A percentile compares a stretch with the other conserved stretches of the same genome.
Evolutionary conservation across 129 eudicot species (phyloP).

Genomic region (Lactuca saligna): DNA sequence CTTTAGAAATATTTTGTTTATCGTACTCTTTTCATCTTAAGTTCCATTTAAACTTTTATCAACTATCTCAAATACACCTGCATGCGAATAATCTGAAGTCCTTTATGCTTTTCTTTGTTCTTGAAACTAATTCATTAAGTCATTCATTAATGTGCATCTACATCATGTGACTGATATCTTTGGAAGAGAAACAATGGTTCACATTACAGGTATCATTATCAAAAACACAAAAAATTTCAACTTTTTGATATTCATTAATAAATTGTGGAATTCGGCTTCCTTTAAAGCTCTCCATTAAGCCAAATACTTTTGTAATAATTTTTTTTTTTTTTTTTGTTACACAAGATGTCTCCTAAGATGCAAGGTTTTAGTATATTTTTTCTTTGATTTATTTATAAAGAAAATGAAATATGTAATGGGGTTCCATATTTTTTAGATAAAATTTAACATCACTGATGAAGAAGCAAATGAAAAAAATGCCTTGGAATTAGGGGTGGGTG

Average conservation of each 20-base stretch:
- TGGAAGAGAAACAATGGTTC: background rate
- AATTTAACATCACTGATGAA: slow-evolving; percentile 65
- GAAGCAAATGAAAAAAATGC: slow-evolving; percentile 82
- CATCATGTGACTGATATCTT: slow-evolving; percentile 14
- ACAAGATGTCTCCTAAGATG: slow-evolving; percentile 44
- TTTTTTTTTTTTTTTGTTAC: slow-evolving; percentile 23
- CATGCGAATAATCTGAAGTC: too few relatives aligned
- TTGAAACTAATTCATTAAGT: too few relatives aligned
- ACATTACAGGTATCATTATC: background rate
- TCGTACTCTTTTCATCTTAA: too few relatives aligned
- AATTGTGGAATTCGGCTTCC: background rate
- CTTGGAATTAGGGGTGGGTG: slow-evolving; percentile 57
- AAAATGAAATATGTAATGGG: too few relatives aligned
- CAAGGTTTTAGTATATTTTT: slow-evolving; percentile 25
- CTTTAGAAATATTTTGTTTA: too few relatives aligned
- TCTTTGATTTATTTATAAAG: too few relatives aligned
- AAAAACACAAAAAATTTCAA: background rate
- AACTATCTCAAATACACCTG: too few relatives aligned
- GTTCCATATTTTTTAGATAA: slow-evolving; percentile 11
- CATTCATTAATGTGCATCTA: too few relatives aligned
- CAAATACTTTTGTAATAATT: too few relatives aligned
- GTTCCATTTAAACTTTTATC: too few relatives aligned
- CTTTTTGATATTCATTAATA: background rate
- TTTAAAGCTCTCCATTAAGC: background rate
- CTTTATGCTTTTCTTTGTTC: too few relatives aligned